Percentiles rank a stretch among this genome's conserved stretches.
These are phyloP conservation scores for Termitomyces sp. DNA, from an alignment of 768 basidiomycete species.

Conservation along the genomic window DNA sequence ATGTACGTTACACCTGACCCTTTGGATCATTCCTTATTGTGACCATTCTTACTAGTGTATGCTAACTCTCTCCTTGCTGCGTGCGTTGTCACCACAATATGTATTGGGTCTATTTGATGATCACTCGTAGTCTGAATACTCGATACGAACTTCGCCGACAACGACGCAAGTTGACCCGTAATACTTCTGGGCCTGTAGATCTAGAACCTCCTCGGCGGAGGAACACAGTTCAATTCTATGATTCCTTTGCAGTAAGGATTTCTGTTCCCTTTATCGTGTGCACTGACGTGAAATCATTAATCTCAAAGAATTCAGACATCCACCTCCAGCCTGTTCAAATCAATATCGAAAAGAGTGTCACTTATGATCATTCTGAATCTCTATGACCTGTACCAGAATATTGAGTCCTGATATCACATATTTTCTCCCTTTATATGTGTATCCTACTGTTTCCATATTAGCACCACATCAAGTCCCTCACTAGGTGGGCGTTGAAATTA, in stretches of 20 bases:
- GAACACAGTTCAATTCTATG: not conserved
- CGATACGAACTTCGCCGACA: conserved; percentile 18
- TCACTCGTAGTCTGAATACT: conserved; percentile 15
- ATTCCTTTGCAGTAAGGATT: not conserved
- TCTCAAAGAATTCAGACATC: not conserved
- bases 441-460: too few relatives aligned
- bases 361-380: conserved; percentile 6
- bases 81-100: conserved; percentile 7
- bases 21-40: not conserved
- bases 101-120: not conserved
- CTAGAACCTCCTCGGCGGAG: not conserved
- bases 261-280: not conserved
- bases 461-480: too few relatives aligned
- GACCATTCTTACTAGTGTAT: not conserved
- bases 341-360: conserved; percentile 19
- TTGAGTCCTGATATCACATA: not conserved
- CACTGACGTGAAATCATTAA: not conserved
- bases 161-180: not conserved
- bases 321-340: conserved; percentile 14
- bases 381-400: not conserved
- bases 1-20: conserved; percentile 17
- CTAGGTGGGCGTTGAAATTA: too few relatives aligned
- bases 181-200: not conserved
- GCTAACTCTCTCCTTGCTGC: conserved; percentile 21
- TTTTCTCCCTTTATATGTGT: not conserved